These are phyloP conservation scores for Botrytis hyacinthi DNA, from an alignment of 2,329 filamentous ascomycete genomes.

Conservation along the genomic window DNA sequence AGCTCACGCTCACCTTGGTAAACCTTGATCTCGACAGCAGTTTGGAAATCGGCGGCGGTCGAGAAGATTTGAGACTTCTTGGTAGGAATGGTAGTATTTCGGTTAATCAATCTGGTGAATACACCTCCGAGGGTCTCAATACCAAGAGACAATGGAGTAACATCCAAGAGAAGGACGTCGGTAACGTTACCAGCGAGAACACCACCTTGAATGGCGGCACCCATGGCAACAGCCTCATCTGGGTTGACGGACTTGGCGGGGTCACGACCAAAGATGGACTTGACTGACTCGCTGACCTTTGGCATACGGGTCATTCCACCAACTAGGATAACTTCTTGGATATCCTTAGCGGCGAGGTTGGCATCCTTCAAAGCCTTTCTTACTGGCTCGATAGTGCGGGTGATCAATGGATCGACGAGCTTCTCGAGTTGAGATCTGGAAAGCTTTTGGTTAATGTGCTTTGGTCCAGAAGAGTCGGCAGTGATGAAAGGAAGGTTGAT, in stretches of 20 bases:
- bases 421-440: slow-evolving; percentile 88
- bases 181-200: slow-evolving; percentile 96
- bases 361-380: slow-evolving; percentile 97
- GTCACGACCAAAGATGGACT: slow-evolving; percentile 93
- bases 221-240: slow-evolving; percentile 96
- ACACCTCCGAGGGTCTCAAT: slow-evolving; percentile 98
- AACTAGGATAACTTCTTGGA: slow-evolving; percentile 96
- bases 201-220: slow-evolving; percentile 95
- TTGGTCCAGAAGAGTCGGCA: slow-evolving; percentile 89
- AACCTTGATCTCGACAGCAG: slow-evolving; percentile 98
- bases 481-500: slow-evolving; percentile 99
- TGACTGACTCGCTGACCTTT: slow-evolving; percentile 94
- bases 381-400: slow-evolving; percentile 83
- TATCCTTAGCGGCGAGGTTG: slow-evolving; percentile 84
- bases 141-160: slow-evolving; percentile 93
- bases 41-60: slow-evolving; percentile 96
- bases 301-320: slow-evolving; percentile 99
- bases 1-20: slow-evolving; percentile 99
- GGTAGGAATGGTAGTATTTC: slow-evolving; percentile 98
- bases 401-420: slow-evolving; percentile 87
- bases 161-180: slow-evolving; percentile 91
- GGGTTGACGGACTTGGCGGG: slow-evolving; percentile 98
- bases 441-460: slow-evolving; percentile 98
- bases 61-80: slow-evolving; percentile 99
- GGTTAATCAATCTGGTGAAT: slow-evolving; percentile 97